Percentiles rank a stretch among this genome's conserved stretches.
These are phyloP conservation scores for Neofusicoccum kwambonambiense DNA, from an alignment of 2,329 filamentous ascomycete species.

Conservation along the genomic window DNA sequence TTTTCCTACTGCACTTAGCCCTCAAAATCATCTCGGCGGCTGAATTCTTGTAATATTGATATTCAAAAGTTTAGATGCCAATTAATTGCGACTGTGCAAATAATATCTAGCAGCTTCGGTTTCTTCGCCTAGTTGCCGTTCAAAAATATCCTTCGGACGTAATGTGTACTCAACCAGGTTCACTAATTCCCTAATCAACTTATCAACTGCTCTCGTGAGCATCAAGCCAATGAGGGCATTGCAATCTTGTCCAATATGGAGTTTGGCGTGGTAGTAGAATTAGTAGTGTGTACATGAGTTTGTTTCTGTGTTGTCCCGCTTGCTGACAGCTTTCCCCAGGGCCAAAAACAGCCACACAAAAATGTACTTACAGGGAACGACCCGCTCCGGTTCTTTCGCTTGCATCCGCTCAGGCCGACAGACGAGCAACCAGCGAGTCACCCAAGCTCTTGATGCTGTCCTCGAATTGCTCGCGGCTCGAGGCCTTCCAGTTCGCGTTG, in stretches of 20 bases:
- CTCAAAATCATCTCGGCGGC: not conserved
- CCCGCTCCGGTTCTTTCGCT: no score
- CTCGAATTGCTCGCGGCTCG: slow-evolving; percentile 51
- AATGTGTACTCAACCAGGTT: no score
- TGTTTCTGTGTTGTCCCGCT: no score
- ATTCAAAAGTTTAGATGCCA: slow-evolving; percentile 10
- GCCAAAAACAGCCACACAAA: not conserved
- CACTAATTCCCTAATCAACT: no score
- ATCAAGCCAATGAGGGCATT: no score
- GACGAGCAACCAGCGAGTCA: slow-evolving; percentile 48
- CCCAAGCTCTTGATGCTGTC: slow-evolving; percentile 53
- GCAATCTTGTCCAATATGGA: no score
- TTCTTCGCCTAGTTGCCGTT: not conserved
- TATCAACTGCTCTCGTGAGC: no score
- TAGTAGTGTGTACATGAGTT: no score
- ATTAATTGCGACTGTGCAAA: not conserved
- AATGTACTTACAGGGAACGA: no score
- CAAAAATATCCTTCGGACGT: no score
- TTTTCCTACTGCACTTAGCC: not conserved
- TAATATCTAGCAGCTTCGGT: not conserved
- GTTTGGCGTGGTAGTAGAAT: no score
- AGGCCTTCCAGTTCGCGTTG: slow-evolving; percentile 56
- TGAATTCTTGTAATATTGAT: slow-evolving; percentile 9
- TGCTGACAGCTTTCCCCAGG: no score
- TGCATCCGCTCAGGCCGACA: not conserved